A percentile compares a stretch with the other conserved stretches of the same genome.
These are phyloP conservation scores for Tolypocladium paradoxum DNA, from an alignment of 2,329 filamentous ascomycete species.

Conservation along the genomic window DNA sequence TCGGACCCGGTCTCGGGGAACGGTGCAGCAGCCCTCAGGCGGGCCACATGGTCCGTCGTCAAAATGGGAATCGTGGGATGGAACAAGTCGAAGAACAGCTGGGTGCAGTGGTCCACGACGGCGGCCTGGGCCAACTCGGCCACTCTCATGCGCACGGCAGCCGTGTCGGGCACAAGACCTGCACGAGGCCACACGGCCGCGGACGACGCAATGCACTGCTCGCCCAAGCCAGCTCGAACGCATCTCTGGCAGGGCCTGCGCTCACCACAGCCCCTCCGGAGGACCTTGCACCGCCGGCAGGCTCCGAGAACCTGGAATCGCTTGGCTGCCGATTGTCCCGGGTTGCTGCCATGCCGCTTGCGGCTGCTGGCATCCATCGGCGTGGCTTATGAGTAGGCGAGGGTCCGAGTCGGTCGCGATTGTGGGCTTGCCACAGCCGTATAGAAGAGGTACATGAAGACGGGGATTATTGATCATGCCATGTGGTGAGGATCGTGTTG, in stretches of 20 bases:
- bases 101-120: constrained; percentile 26
- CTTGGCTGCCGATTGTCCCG: constrained; percentile 12
- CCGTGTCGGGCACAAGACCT: constrained; percentile 1
- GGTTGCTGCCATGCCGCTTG: neutral
- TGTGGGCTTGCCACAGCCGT: too few species aligned
- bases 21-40: constrained; percentile 13
- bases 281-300: constrained; percentile 30
- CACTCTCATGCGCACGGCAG: constrained; percentile 12
- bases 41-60: constrained; percentile 23
- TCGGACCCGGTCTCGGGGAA: constrained; percentile 18
- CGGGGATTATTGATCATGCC: too few species aligned
- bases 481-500: too few species aligned
- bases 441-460: too few species aligned
- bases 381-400: too few species aligned
- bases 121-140: constrained; percentile 20
- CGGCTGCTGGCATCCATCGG: neutral
- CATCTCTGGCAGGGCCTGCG: constrained; percentile 32
- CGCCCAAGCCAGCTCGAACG: constrained; percentile 27
- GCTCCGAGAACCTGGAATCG: constrained; percentile 31
- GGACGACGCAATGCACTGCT: constrained; percentile 19
- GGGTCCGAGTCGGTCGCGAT: too few species aligned
- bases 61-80: constrained; percentile 33
- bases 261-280: constrained; percentile 33
- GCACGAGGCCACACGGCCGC: neutral
- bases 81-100: constrained; percentile 27